Evolutionary conservation across 371 early-diverging fungal genomes (phyloP), one percentile per base, ranked within the genome.

Genomic region (Blakeslea trispora): DNA sequence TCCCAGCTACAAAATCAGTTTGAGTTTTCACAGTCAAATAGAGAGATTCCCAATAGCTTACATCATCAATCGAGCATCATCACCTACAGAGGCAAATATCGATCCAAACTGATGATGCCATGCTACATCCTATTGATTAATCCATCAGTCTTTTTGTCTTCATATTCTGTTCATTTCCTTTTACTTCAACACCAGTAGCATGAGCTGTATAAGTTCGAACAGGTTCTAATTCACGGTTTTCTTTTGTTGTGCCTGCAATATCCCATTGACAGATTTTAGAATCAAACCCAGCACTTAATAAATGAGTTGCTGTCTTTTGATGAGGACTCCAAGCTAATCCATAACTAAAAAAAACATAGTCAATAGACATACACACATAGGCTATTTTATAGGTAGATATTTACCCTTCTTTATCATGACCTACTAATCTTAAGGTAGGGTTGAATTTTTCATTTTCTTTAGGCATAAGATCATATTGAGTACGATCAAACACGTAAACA

Each of bases 401-500:
- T 61, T 81, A 96, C 82, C 99, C 99, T 80, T 99, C 99, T 55
- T 88, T 88, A 23, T 85, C 78, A 64, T 99, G 99, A 3, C 99
- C 99, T 37, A 81, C 77, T 41, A 99, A 82, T 46, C 83, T 80
- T 39, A 97, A 79, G 23, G 96, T 95, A 1, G 99, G 99, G 41
- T 77, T 83, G 71, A 92, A 92, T 21, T 80, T 75, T 17, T 86
- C 86, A 60, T 89, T 82, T 31, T 81, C 79, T 45, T 81, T 81
- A 1, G 96, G 94, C 46, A 81, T 81, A 35, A 86, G 85, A 28
- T 91, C 85, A 74, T 95, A 97, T 37, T 89, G 90, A n/a, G 99
- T 98, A 53, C 95, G 87, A 72, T 99, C 99, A 79, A 98, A 99
- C 39, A 99, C 81, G 72, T 91, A 94, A 32, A 99, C 93, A 28